Percentiles rank a stretch among this genome's conserved stretches.
phyloP scores from a whole-genome alignment of 148 eudicot genomes.

The Agrostemma githago region DNA sequence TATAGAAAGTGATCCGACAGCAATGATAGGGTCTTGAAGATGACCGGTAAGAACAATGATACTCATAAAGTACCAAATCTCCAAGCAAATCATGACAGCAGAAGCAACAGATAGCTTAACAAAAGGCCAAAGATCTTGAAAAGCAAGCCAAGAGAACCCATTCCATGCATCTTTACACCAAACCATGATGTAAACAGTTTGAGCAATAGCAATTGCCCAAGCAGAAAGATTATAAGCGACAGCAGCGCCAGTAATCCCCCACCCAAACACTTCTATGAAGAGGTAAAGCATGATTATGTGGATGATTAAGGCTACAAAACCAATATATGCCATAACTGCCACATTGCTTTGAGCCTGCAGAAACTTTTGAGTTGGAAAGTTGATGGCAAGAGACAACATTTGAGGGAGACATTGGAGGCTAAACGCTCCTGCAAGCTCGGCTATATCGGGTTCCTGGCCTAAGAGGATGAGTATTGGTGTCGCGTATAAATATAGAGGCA shows the following conservation, averaged over 20 bases:
- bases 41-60: slow-evolving; percentile 97
- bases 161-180: slow-evolving; percentile 88
- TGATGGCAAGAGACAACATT: slow-evolving; percentile 83
- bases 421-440: slow-evolving; percentile 65
- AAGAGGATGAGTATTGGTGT: slow-evolving; percentile 57
- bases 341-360: slow-evolving; percentile 85
- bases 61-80: slow-evolving; percentile 96
- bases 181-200: slow-evolving; percentile 52
- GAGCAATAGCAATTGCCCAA: slow-evolving; percentile 76
- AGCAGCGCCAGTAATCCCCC: slow-evolving; percentile 83
- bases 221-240: slow-evolving; percentile 69
- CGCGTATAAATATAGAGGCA: slow-evolving; percentile 73
- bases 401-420: slow-evolving; percentile 73
- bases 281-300: slow-evolving; percentile 53
- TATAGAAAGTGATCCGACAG: slow-evolving; percentile 90
- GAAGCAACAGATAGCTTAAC: slow-evolving; percentile 71
- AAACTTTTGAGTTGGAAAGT: slow-evolving; percentile 86
- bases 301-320: slow-evolving; percentile 51
- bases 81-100: slow-evolving; percentile 89
- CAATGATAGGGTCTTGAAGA: slow-evolving; percentile 73
- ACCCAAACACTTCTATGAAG: slow-evolving; percentile 57
- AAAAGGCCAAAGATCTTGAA: slow-evolving; percentile 76
- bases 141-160: slow-evolving; percentile 77
- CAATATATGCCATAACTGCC: slow-evolving; percentile 68
- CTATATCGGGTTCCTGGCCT: slow-evolving; percentile 72